Evolutionary conservation across 352 stramenopile genomes (phyloP), one percentile per base, ranked within the genome.

Genomic region (Phytophthora vignae): DNA sequence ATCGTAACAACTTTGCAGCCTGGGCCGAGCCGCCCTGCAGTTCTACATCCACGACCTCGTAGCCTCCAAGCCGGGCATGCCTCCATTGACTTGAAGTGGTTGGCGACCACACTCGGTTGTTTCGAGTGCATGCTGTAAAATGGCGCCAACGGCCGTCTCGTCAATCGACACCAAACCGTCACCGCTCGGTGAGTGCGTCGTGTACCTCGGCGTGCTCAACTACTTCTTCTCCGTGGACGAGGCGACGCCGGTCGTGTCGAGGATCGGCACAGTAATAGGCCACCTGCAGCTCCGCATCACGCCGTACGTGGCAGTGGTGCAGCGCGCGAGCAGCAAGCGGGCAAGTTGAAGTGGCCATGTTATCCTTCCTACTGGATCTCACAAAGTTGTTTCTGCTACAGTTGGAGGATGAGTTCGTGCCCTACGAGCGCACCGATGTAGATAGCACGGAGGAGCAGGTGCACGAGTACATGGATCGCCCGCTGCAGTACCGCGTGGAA

Each of bases 171-270:
- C 46, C 36, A 77, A 85, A 48, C 56, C 55, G 53, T 19, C 31
- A 7, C 52, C 79, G n/a, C 66, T 91, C 7, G 84, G 84, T 14
- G 80, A 83, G 29, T 83, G 82, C n/a, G 48, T 88, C 12, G 70
- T 90, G 52, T 86, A 90, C 52, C 69, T 91, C 15, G 84, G 84
- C 33, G 74, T 74, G 2, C 80, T 91, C 63, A 89, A 83, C 76
- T 90, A 91, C 73, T 90, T 91, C 60, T 86, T 90, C 58, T 42
- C 60, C 5, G 70, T 88, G 22, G 55, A 83, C 49, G 78, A 86
- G 59, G 60, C n/a, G 15, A 77, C 74, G 19, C 82, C 82, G 4
- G 69, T 91, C 4, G 84, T 91, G 31, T 90, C 84, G 33, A 80
- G 76, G 31, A 81, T 90, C 33, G 84, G 84, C 53, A 79, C 69